Base-by-base conservation (phyloP, 805 yeast genomes). In the Starmera pachycereana region DNA sequence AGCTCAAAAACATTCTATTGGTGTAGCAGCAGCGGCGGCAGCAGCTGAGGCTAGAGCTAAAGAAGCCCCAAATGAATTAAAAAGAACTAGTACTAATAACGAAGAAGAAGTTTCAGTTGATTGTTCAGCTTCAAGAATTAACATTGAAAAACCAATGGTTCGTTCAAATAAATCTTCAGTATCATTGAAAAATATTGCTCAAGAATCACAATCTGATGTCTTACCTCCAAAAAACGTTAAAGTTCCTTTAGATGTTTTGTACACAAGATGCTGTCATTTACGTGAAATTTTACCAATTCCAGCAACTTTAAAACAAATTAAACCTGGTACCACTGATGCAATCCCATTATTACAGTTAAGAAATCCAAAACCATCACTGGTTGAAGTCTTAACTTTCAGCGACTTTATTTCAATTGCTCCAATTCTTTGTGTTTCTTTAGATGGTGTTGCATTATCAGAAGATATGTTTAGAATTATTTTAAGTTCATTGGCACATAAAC, bases 221-320 rank as follows among this genome's bases (percentile, higher is more conserved):
- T 52, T 44, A 27, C 65, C 66, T 14, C 61, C 67, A 25, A 40
- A 38, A 12, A 38, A 51, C 32, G 28, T 52, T 6, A 56, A 54
- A 35, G 54, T 67, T 10, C 65, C 74, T 29, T 71, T 82, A 39
- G 95, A 87, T 51, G 69, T 80, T 33, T 68, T 89, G 54, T 89
- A 89, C 60, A 85, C 96, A 0, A 69, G 97, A 48, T 89, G 97
- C 57, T 89, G 97, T 52, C 97, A 89, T 59, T 62, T 89, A 44
- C 68, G 97, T 40, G 97, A 89, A 54, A 89, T 89, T 38, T 60
- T 89, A 43, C 97, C 97, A 1, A 87, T 89, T 40, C 92, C 95
- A 1, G 94, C 95, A 1, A 86, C 89, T 6, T 55, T 85, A 52
- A 83, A 81, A 53, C 95, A 86, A 56, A 70, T 89, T 45, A 78